A percentile compares a stretch with the other conserved stretches of the same genome.
Conservation (phyloP, 805 yeast species). For the Yarrowia sp. region DNA sequence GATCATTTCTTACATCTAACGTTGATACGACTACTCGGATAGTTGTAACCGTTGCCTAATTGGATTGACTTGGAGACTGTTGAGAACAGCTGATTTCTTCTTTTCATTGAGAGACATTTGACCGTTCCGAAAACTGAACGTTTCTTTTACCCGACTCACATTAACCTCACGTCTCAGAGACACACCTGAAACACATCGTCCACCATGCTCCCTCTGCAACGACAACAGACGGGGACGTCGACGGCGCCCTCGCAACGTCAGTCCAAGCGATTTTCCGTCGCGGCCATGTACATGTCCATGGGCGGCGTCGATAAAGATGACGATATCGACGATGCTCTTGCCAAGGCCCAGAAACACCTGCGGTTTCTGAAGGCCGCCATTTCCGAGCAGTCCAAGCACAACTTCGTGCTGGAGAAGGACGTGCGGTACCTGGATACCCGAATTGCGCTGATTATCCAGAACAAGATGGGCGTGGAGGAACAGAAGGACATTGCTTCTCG, state of each 20-base stretch:
- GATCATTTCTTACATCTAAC: no score
- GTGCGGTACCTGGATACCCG: conserved; percentile 52
- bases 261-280: conserved; percentile 50
- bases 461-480: conserved; percentile 51
- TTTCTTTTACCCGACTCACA: no score
- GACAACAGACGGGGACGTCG: conserved; percentile 35
- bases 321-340: conserved; percentile 50
- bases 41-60: no score
- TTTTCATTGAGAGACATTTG: no score
- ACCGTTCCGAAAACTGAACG: no score
- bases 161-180: no score
- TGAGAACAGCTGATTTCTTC: no score
- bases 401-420: conserved; percentile 52
- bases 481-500: conserved; percentile 50
- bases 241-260: conserved; percentile 42
- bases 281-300: conserved; percentile 50
- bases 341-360: conserved; percentile 49
- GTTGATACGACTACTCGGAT: no score
- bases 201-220: conserved; percentile 34
- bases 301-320: conserved; percentile 50
- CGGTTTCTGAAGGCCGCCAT: conserved; percentile 49
- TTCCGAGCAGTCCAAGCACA: conserved; percentile 50
- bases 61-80: no score
- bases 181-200: no score
- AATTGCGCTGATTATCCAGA: conserved; percentile 52